Conservation (phyloP, 73 alveolate species). For the Symbiodinium pilosum region DNA sequence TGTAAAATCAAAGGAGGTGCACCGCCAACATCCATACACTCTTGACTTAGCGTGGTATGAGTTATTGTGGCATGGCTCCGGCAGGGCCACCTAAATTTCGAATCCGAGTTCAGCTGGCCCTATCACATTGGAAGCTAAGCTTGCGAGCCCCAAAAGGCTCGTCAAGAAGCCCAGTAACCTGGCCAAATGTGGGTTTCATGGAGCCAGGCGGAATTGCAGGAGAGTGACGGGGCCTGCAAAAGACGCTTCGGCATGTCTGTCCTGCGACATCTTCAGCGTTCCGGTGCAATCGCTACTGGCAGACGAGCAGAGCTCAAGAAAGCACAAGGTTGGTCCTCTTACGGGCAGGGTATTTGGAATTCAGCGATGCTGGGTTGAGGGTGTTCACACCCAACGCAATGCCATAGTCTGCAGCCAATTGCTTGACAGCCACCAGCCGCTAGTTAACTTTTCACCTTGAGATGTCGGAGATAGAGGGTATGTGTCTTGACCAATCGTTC, state of each 20-base stretch:
- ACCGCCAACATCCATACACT: too few species aligned
- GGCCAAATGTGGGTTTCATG: neutral
- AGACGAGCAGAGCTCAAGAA: neutral
- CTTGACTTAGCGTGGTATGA: too few species aligned
- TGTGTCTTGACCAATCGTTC: too few species aligned
- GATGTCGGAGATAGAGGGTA: neutral
- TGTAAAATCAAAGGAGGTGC: too few species aligned
- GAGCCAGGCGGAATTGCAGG: neutral
- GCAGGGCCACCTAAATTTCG: too few species aligned
- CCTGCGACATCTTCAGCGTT: neutral
- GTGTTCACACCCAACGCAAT: too few species aligned
- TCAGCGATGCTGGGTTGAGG: neutral
- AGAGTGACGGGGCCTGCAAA: neutral
- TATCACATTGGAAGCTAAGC: neutral
- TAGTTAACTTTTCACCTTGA: too few species aligned
- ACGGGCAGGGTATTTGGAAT: neutral
- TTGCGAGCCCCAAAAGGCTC: neutral
- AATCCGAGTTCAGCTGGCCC: neutral
- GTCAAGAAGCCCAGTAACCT: neutral
- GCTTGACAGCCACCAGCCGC: too few species aligned
- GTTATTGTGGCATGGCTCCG: too few species aligned
- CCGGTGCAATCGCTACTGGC: neutral
- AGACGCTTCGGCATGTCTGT: neutral
- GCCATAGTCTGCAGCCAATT: too few species aligned
- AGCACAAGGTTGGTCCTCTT: neutral